These are phyloP conservation scores for Penicillium coffeae DNA, from an alignment of 495 filamentous ascomycete species.

Conservation along the genomic window DNA sequence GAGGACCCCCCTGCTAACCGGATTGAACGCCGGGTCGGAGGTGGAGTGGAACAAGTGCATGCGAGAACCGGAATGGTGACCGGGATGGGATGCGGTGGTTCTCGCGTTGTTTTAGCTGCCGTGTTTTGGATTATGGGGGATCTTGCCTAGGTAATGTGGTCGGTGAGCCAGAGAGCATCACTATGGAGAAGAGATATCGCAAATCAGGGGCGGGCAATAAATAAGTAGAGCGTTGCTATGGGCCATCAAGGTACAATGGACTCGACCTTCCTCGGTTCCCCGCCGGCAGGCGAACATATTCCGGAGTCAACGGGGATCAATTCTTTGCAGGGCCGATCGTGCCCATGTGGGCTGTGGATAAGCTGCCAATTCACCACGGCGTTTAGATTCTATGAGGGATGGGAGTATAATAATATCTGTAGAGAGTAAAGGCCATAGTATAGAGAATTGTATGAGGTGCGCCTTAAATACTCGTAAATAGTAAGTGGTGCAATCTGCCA, in stretches of 20 bases:
- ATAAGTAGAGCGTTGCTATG: neutral
- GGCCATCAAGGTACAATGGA: neutral
- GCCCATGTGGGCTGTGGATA: too few relatives aligned
- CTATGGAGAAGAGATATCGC: too few relatives aligned
- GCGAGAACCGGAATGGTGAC: constrained; percentile 9
- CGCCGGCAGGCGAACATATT: constrained; percentile 37
- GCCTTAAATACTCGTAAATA: too few relatives aligned
- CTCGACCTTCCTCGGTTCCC: constrained; percentile 22
- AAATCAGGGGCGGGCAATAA: neutral
- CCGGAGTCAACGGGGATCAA: constrained; percentile 33
- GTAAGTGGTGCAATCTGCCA: too few relatives aligned
- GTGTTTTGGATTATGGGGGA: neutral
- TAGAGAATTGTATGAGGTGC: too few relatives aligned
- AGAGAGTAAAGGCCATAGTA: too few relatives aligned
- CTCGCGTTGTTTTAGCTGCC: neutral
- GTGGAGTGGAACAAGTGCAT: constrained; percentile 5
- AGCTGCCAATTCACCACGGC: too few relatives aligned
- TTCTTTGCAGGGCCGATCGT: constrained; percentile 11
- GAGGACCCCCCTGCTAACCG: constrained; percentile 6
- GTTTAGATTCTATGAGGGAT: too few relatives aligned
- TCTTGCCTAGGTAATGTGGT: too few relatives aligned
- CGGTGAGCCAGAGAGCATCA: too few relatives aligned
- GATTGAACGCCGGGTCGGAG: constrained; percentile 7
- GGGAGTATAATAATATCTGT: too few relatives aligned
- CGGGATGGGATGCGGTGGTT: constrained; percentile 3